Evolutionary conservation across 129 eudicot species (phyloP).

Genomic region (Ambrosia artemisiifolia): DNA sequence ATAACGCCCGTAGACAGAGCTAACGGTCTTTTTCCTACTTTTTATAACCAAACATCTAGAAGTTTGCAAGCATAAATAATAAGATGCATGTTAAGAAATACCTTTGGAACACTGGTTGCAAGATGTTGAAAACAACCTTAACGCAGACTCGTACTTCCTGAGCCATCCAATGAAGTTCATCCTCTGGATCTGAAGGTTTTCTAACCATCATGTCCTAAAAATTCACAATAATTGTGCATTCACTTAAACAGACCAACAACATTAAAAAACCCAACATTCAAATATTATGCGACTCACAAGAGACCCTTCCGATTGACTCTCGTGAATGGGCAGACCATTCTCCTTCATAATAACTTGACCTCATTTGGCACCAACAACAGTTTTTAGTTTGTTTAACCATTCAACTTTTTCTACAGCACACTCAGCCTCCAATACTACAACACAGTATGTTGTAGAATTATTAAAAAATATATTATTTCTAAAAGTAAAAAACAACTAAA

Average conservation of each 20-base stretch:
- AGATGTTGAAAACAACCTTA: slow-evolving; percentile 95
- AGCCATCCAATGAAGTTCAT: slow-evolving; percentile 99
- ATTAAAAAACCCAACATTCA: not conserved
- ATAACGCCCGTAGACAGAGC: no score
- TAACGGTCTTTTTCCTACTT: no score
- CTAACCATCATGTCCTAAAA: slow-evolving; percentile 81
- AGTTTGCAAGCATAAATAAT: no score
- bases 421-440: slow-evolving; percentile 88
- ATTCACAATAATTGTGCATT: not conserved
- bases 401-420: slow-evolving; percentile 72
- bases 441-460: slow-evolving; percentile 74
- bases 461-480: not conserved
- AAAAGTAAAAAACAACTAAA: not conserved
- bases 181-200: slow-evolving; percentile 96
- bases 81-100: slow-evolving; percentile 11
- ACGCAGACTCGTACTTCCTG: slow-evolving; percentile 98
- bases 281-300: slow-evolving; percentile 51
- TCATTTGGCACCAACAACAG: slow-evolving; percentile 63
- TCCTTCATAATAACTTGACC: slow-evolving; percentile 62
- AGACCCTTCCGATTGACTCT: slow-evolving; percentile 91
- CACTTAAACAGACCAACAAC: not conserved
- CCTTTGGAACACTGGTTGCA: slow-evolving; percentile 98
- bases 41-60: no score
- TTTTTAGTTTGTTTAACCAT: slow-evolving; percentile 75
- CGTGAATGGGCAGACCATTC: slow-evolving; percentile 66